These are phyloP conservation scores for Didymella arachidicola DNA, from an alignment of 2,329 filamentous ascomycete genomes.

Conservation along the genomic window DNA sequence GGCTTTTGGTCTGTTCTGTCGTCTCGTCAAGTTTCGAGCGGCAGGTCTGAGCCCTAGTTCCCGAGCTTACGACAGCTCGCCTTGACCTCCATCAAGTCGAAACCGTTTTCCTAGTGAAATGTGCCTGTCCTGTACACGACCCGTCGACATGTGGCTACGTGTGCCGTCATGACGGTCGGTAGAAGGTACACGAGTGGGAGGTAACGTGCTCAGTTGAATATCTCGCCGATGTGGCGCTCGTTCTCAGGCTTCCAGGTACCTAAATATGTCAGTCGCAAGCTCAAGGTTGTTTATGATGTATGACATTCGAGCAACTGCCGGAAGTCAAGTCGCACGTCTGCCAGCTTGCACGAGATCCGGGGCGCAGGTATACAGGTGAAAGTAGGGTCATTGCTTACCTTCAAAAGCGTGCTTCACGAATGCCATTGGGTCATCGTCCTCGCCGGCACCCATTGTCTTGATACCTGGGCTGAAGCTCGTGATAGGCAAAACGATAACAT, in stretches of 20 bases:
- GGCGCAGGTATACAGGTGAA: conserved; percentile 9
- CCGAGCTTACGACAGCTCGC: neutral
- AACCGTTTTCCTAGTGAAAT: neutral
- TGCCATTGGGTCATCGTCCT: conserved; percentile 90
- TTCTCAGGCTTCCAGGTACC: conserved; percentile 50
- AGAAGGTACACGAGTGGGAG: neutral
- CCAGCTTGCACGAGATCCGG: neutral
- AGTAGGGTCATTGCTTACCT: conserved; percentile 64
- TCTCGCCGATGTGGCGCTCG: conserved; percentile 47
- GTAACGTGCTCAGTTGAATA: conserved; percentile 33
- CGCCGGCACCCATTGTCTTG: conserved; percentile 88
- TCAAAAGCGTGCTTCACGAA: conserved; percentile 98
- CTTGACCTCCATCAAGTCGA: neutral
- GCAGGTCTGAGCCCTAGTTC: neutral
- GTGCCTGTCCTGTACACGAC: neutral
- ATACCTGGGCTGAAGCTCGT: conserved; percentile 97
- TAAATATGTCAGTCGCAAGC: conserved; percentile 36
- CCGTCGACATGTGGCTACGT: neutral
- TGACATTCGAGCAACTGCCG: conserved; percentile 7
- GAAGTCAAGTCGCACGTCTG: conserved; percentile 5
- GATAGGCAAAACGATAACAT: conserved; percentile 92
- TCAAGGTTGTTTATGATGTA: conserved; percentile 2
- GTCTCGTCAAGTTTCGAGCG: neutral
- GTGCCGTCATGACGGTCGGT: neutral
- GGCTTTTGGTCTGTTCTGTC: conserved; percentile 9